Evolutionary conservation across 495 filamentous ascomycete species (phyloP).

Genomic region (Schizothecium vesticola): DNA sequence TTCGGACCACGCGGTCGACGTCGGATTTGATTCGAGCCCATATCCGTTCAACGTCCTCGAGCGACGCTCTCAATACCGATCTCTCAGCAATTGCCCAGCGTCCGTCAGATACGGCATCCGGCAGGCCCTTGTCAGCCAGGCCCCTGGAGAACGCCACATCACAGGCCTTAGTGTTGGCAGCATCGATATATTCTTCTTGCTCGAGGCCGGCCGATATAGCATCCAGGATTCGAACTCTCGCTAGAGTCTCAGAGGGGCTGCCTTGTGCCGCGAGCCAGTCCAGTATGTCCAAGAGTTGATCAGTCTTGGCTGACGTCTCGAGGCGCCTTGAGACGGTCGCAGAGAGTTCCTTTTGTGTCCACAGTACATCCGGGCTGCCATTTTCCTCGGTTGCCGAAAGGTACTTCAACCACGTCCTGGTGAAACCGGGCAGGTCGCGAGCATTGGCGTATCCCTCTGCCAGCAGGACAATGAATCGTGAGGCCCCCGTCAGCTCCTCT

Average conservation of each 20-base stretch:
- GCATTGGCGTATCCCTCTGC: conserved; percentile 58
- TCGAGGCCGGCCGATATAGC: conserved; percentile 43
- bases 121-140: conserved; percentile 18
- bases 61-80: conserved; percentile 30
- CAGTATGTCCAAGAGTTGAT: conserved; percentile 44
- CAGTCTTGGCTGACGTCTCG: conserved; percentile 39
- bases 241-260: conserved; percentile 17
- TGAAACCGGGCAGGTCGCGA: conserved; percentile 61
- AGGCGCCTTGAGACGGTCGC: conserved; percentile 36
- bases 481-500: conserved; percentile 15
- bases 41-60: conserved; percentile 29
- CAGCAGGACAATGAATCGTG: conserved; percentile 50
- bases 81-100: conserved; percentile 37
- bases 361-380: conserved; percentile 40
- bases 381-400: conserved; percentile 45
- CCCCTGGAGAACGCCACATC: conserved; percentile 13
- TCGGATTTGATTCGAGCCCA: conserved; percentile 32
- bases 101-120: conserved; percentile 20
- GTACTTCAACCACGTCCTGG: conserved; percentile 60
- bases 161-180: conserved; percentile 28
- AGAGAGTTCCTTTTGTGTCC: conserved; percentile 60
- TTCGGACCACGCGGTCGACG: conserved; percentile 31
- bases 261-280: conserved; percentile 33
- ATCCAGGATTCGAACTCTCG: conserved; percentile 40
- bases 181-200: conserved; percentile 39